A percentile compares a stretch with the other conserved stretches of the same genome.
phyloP scores from a whole-genome alignment of 306 rosid species.

The Cucurbita pepo region DNA sequence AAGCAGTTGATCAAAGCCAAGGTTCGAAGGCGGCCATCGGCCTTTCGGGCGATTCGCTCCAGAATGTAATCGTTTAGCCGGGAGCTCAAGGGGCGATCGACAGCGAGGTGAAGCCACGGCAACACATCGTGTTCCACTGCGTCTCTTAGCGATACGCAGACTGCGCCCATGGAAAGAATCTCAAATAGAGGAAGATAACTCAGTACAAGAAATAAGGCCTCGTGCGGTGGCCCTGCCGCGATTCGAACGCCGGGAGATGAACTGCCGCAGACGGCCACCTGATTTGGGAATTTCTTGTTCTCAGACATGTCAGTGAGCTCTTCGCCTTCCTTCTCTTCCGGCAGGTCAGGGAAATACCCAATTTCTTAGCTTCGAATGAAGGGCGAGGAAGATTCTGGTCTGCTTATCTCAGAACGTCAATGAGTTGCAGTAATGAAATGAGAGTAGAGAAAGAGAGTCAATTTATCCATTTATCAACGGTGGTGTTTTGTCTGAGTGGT shows the following conservation, averaged over 20 bases:
- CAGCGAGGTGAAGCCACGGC: conserved; percentile 46
- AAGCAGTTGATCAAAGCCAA: conserved; percentile 42
- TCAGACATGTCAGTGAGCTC: background rate
- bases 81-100: conserved; percentile 38
- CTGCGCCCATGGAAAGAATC: conserved; percentile 44
- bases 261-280: background rate
- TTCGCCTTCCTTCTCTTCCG: background rate
- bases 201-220: conserved; percentile 39
- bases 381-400: background rate
- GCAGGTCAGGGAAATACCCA: background rate
- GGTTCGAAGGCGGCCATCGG: conserved; percentile 39
- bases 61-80: conserved; percentile 30
- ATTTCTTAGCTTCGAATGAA: background rate
- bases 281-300: background rate
- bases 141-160: conserved; percentile 44
- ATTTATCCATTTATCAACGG: background rate
- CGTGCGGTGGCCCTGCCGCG: conserved; percentile 30
- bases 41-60: conserved; percentile 35
- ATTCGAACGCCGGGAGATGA: background rate
- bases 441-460: background rate
- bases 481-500: background rate
- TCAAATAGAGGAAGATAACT: conserved; percentile 47
- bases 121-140: conserved; percentile 43
- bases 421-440: background rate
- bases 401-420: background rate